Conservation (phyloP, 805 yeast genomes). For the Dipodascopsis uninucleata region DNA sequence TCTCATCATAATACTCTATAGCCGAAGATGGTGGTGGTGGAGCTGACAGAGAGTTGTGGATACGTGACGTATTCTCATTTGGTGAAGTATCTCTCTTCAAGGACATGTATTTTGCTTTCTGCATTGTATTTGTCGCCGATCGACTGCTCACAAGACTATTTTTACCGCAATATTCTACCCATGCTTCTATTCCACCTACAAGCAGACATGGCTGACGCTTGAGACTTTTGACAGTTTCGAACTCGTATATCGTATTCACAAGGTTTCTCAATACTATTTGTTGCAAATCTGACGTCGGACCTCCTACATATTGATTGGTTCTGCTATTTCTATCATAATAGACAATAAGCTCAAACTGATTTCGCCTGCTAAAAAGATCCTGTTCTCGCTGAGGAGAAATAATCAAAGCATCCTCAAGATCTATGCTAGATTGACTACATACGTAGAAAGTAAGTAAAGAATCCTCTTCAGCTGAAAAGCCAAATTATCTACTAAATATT, state of each 20-base stretch:
- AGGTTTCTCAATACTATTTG: conserved; percentile 35
- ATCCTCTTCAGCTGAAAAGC: not conserved
- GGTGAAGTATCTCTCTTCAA: too few relatives aligned
- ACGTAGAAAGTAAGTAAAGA: too few relatives aligned
- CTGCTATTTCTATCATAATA: conserved; percentile 50
- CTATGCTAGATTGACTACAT: conserved; percentile 55
- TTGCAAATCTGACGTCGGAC: conserved; percentile 22
- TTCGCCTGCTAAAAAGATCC: conserved; percentile 50
- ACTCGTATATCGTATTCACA: conserved; percentile 39
- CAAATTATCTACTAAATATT: not conserved
- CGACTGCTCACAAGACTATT: conserved; percentile 12
- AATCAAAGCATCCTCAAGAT: conserved; percentile 60
- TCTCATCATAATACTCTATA: too few relatives aligned
- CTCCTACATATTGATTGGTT: conserved; percentile 24
- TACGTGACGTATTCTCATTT: not conserved
- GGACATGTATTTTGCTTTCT: too few relatives aligned
- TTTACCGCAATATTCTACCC: conserved; percentile 37
- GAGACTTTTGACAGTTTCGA: conserved; percentile 39
- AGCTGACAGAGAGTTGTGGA: conserved; percentile 1
- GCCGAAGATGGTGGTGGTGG: conserved; percentile 1
- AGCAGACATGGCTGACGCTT: conserved; percentile 46
- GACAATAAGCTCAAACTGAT: conserved; percentile 58
- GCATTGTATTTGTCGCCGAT: not conserved
- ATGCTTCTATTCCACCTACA: conserved; percentile 54
- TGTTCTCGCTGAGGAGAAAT: conserved; percentile 57